Conservation (phyloP, 1,139 yeast species). For the Saccharomyces hybrid region DNA sequence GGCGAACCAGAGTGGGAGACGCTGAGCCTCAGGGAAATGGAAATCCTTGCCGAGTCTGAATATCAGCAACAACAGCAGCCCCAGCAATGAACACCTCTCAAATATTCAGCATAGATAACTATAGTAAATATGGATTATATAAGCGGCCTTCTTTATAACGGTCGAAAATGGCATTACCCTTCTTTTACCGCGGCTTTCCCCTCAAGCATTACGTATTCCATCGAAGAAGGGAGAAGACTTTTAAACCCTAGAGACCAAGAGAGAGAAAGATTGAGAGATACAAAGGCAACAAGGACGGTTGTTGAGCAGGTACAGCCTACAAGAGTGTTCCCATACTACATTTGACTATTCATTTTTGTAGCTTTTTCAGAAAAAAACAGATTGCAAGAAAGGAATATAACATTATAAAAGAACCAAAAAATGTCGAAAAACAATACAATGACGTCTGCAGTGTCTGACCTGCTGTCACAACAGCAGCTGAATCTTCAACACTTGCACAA, state of each 20-base stretch:
- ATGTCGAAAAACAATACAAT: slow-evolving; percentile 34
- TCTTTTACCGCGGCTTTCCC: neutral
- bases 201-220: neutral
- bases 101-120: neutral
- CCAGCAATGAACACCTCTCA: neutral
- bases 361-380: neutral
- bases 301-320: neutral
- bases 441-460: slow-evolving; percentile 31
- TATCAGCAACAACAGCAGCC: neutral
- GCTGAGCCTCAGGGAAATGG: slow-evolving; percentile 26
- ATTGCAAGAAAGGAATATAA: neutral
- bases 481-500: slow-evolving; percentile 31
- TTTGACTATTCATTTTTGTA: neutral
- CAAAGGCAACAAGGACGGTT: neutral
- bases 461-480: slow-evolving; percentile 34
- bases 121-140: neutral
- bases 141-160: neutral
- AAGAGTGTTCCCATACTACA: neutral
- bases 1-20: slow-evolving; percentile 25
- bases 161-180: neutral
- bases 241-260: neutral
- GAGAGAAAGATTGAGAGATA: neutral
- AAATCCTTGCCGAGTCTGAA: slow-evolving; percentile 11
- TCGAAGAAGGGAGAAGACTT: neutral
- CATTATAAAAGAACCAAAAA: neutral